Evolutionary conservation across 495 filamentous ascomycete species (phyloP).

Genomic region (Hamigera avellanea): DNA sequence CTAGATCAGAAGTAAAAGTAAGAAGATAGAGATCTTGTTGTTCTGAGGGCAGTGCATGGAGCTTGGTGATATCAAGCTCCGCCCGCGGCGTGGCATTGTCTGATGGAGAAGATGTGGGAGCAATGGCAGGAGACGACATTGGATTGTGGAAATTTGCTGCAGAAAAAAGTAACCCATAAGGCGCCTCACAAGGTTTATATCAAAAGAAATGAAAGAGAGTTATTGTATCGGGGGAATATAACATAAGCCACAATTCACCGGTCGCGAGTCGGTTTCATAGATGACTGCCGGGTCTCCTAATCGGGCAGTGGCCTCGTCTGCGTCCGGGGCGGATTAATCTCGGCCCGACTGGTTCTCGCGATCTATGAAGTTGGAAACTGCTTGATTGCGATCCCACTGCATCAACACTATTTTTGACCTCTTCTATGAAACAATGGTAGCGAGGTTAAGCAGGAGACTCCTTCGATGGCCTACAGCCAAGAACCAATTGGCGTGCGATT

Average conservation of each 20-base stretch:
- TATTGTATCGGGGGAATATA: constrained; percentile 1
- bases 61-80: constrained; percentile 76
- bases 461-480: constrained; percentile 4
- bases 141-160: constrained; percentile 8
- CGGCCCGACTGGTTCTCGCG: constrained; percentile 3
- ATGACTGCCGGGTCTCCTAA: no score
- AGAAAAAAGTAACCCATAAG: constrained; percentile 15
- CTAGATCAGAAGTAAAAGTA: constrained; percentile 75
- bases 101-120: constrained; percentile 13
- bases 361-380: neutral
- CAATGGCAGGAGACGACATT: constrained; percentile 31
- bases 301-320: neutral
- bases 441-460: constrained; percentile 8
- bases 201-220: constrained; percentile 1
- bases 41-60: constrained; percentile 82
- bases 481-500: constrained; percentile 7
- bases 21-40: constrained; percentile 92
- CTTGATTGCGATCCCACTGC: no score
- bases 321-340: constrained; percentile 5
- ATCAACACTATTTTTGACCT: no score
- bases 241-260: no score
- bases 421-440: constrained; percentile 3
- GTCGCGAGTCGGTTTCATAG: no score
- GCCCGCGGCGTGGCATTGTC: constrained; percentile 26
- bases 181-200: neutral